Percentiles rank a stretch among this genome's conserved stretches.
These are phyloP conservation scores for Ceriops decandra DNA, from an alignment of 345 rosid species.

Conservation along the genomic window DNA sequence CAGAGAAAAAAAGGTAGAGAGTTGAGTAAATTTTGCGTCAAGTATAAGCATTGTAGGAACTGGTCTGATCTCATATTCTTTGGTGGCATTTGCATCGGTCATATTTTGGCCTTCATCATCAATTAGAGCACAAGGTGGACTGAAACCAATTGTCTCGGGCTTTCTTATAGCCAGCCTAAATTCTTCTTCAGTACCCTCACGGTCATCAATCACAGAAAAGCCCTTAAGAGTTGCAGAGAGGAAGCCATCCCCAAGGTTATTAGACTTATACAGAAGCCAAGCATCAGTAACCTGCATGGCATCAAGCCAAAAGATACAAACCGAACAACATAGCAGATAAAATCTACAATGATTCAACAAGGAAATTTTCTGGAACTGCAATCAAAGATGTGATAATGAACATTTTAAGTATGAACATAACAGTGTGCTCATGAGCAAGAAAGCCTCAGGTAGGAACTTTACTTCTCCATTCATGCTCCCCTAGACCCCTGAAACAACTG, in stretches of 20 bases:
- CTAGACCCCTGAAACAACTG: too few relatives aligned
- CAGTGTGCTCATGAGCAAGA: too few relatives aligned
- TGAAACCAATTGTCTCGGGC: slow-evolving; percentile 48
- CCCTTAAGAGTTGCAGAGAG: slow-evolving; percentile 85
- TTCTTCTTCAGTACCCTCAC: slow-evolving; percentile 80
- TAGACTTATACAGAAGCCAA: slow-evolving; percentile 87
- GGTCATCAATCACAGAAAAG: slow-evolving; percentile 83
- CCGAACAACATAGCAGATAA: background rate
- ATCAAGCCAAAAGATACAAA: slow-evolving; percentile 7
- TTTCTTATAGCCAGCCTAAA: slow-evolving; percentile 80
- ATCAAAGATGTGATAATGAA: too few relatives aligned
- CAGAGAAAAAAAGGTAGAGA: slow-evolving; percentile 53
- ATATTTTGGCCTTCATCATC: slow-evolving; percentile 28
- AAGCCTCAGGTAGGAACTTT: too few relatives aligned
- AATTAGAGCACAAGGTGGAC: slow-evolving; percentile 23
- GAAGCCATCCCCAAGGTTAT: slow-evolving; percentile 57
- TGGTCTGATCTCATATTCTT: slow-evolving; percentile 40
- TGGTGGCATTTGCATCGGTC: slow-evolving; percentile 29
- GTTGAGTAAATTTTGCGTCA: slow-evolving; percentile 75
- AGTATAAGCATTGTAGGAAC: slow-evolving; percentile 88
- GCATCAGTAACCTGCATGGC: slow-evolving; percentile 58
- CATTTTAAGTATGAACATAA: too few relatives aligned
- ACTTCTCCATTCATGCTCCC: too few relatives aligned
- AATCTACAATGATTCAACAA: background rate
- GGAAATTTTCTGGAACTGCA: too few relatives aligned